Evolutionary conservation across 805 yeast species (phyloP), one percentile per base, ranked within the genome.

Genomic region (Candida saitoana): DNA sequence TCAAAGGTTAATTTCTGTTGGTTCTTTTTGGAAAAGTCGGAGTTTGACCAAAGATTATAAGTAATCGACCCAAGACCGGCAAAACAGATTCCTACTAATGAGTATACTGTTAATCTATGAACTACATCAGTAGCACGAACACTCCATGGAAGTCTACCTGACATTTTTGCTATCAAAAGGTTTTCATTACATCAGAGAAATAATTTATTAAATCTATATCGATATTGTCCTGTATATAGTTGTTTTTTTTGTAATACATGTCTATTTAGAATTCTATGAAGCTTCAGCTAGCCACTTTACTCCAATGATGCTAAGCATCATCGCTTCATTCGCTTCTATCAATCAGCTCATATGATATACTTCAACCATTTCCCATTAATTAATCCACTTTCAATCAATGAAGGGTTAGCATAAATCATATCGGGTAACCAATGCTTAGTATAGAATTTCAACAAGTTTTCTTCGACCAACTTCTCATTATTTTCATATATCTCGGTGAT

Each of bases 91-190:
- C 74, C 74, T 24, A 65, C 63, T 36, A 65, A 51, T 6, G 69
- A 72, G 30, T 67, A 62, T 7, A 69, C 73, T 4, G 73, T 56
- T 29, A 65, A 49, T 56, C 75, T 63, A 54, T 69, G 75, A 24
- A 69, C 56, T 32, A 62, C 62, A 49, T 69, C 75, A 39, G 75
- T 69, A 30, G 65, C 60, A 55, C 74, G 69, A 18, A 69, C 75
- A 42, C 62, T 56, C 37, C 65, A 57, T 38, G 75, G 74, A 47
- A 67, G 66, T 52, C 55, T 65, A 36, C 46, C 43, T 27, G 56
- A 41, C 50, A 50, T 52, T 45, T 8, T 33, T 6, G 6, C 25
- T 9, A 22, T 7, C 9, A 22, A 22, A 22, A 22, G 9, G 25
- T 7, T 22, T 22, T 22, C 25, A 22, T 22, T 22, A 22, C 25